These are phyloP conservation scores for Pogostemon cablin DNA, from an alignment of 257 asterid species.

Conservation along the genomic window DNA sequence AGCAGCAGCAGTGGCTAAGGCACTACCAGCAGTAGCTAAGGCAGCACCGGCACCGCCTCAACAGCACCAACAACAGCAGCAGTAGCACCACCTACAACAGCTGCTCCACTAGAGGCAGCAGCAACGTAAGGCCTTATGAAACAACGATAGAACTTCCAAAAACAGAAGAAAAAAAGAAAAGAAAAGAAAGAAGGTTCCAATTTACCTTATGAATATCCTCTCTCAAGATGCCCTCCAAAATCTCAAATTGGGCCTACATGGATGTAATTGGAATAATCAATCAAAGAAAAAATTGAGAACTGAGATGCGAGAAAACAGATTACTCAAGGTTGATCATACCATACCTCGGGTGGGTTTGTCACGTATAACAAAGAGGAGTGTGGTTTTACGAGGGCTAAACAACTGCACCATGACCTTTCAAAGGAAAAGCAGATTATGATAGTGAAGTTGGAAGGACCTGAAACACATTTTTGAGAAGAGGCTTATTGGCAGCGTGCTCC, in stretches of 20 bases:
- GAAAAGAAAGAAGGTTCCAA: slow-evolving; percentile 10
- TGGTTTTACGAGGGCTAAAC: slow-evolving; percentile 54
- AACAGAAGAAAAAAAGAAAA: background rate
- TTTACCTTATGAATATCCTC: slow-evolving; percentile 88
- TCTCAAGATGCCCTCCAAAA: slow-evolving; percentile 63
- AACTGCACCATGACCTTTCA: slow-evolving; percentile 58
- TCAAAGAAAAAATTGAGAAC: slow-evolving; percentile 9
- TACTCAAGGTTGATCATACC: background rate
- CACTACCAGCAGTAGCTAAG: no score
- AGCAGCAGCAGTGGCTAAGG: no score
- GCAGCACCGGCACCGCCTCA: no score
- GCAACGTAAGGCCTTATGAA: background rate
- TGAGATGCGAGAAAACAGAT: background rate
- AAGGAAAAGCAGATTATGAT: slow-evolving; percentile 18
- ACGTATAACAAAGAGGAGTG: slow-evolving; percentile 60
- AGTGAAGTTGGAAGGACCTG: slow-evolving; percentile 51
- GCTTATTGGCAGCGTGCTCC: slow-evolving; percentile 88
- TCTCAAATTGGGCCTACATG: slow-evolving; percentile 65
- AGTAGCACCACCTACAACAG: no score
- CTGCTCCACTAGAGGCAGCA: no score
- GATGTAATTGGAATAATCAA: slow-evolving; percentile 19
- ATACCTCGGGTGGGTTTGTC: slow-evolving; percentile 65
- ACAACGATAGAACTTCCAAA: background rate
- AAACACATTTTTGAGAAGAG: slow-evolving; percentile 83
- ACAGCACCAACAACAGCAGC: no score